phyloP scores from a whole-genome alignment of 2,329 filamentous ascomycete genomes.

The Xylariaceae sp. region DNA sequence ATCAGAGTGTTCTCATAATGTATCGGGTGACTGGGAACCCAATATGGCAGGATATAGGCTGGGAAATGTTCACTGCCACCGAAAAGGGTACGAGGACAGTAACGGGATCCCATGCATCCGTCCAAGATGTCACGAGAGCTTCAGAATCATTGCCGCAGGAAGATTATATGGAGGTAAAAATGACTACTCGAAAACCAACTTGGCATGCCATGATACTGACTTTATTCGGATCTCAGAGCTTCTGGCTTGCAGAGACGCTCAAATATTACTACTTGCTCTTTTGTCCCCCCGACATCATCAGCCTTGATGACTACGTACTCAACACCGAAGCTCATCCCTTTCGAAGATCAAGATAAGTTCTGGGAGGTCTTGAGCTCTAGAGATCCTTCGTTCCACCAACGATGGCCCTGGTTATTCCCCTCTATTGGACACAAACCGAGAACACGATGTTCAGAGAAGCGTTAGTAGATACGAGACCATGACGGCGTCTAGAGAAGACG shows the following conservation, averaged over 20 bases:
- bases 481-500: no score
- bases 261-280: slow-evolving; percentile 44
- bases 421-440: no score
- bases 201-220: neutral
- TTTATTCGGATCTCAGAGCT: slow-evolving; percentile 38
- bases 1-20: slow-evolving; percentile 25
- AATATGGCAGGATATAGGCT: slow-evolving; percentile 24
- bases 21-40: slow-evolving; percentile 26
- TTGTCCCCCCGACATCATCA: slow-evolving; percentile 49
- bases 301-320: slow-evolving; percentile 56
- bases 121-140: slow-evolving; percentile 35
- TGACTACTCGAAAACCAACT: neutral
- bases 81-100: slow-evolving; percentile 21
- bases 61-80: slow-evolving; percentile 28
- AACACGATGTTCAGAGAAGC: no score
- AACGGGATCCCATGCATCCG: slow-evolving; percentile 22
- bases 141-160: slow-evolving; percentile 38
- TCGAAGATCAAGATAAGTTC: slow-evolving; percentile 6
- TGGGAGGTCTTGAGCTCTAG: no score
- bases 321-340: slow-evolving; percentile 37
- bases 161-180: slow-evolving; percentile 37
- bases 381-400: no score
- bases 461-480: no score
- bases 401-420: no score
- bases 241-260: slow-evolving; percentile 61